Evolutionary conservation across 345 rosid genomes (phyloP), one percentile per base, ranked within the genome.

Genomic region (Rhodamnia argentea): DNA sequence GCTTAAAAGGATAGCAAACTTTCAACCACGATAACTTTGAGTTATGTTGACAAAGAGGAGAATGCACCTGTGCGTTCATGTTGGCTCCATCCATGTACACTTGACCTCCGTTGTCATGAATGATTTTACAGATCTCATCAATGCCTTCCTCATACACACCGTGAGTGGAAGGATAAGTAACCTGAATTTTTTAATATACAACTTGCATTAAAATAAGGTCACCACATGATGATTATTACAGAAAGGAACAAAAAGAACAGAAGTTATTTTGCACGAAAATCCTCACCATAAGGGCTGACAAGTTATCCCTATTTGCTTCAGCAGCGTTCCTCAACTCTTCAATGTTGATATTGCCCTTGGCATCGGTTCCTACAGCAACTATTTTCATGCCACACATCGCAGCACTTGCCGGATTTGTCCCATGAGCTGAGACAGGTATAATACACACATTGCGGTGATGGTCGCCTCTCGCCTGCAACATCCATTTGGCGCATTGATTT

Each of bases 351-450:
- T 98, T 98, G 83, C 99, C 99, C 92, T 95, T 96, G 85, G 98
- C 94, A 92, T 96, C 99, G 76, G 99, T 96, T 89, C 99, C 99
- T 87, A 98, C 95, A 20, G 95, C 78, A 85, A 98, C 93, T 85
- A 98, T 98, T 89, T 98, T 98, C 99, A 98, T 98, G 40, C 99
- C 99, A 64, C 98, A 95, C 99, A 96, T 96, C 44, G 99, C 98
- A 91, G 99, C 99, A 92, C 95, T 98, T 16, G 99, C 99, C 88
- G 99, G 99, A 90, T 98, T 98, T 88, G 99, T 98, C 78, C 99
- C 99, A 83, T 98, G 99, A 82, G 99, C 99, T 85, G 99, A 98
- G 87, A 96, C 99, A 53, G 99, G 99, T 52, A 98, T 98, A 85
- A 98, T 98, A 89, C 99, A 96, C 83, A 96, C 99, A 86, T 98